Evolutionary conservation across 2,329 filamentous ascomycete genomes (phyloP).

Genomic region (Juglanconis oblonga): DNA sequence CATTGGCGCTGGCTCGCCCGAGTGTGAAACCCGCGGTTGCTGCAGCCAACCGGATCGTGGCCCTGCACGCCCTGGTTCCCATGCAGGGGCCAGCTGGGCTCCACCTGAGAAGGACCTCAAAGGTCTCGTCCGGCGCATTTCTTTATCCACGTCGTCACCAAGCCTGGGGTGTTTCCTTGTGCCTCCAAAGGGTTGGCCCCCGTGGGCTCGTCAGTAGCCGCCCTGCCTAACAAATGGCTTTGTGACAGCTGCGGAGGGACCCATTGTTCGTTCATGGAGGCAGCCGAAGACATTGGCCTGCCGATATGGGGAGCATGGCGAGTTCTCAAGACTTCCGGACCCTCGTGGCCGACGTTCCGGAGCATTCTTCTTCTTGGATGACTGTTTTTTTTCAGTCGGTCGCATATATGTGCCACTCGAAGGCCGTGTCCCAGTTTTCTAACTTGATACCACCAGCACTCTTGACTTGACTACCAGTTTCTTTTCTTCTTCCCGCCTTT

Average conservation of each 20-base stretch:
- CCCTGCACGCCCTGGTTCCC: background rate
- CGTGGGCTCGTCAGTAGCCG: background rate
- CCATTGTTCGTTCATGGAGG: background rate
- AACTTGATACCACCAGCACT: background rate
- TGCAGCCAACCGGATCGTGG: background rate
- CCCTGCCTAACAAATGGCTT: background rate
- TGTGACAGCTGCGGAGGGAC: background rate
- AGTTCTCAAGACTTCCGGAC: too few relatives aligned
- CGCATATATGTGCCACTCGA: too few relatives aligned
- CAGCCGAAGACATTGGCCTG: background rate
- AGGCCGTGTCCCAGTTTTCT: too few relatives aligned
- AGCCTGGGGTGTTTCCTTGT: background rate
- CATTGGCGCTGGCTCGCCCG: background rate
- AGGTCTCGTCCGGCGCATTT: background rate
- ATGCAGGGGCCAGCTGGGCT: background rate
- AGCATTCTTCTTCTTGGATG: too few relatives aligned
- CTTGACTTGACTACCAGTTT: background rate
- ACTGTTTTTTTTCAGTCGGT: too few relatives aligned
- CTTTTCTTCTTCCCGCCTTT: background rate
- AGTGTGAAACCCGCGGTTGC: constrained; percentile 3
- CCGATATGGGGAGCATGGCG: too few relatives aligned
- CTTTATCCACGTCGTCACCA: background rate
- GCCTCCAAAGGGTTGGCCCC: background rate
- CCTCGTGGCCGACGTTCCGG: too few relatives aligned
- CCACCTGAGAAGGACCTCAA: background rate